Percentiles rank a stretch among this genome's conserved stretches.
phyloP scores from a whole-genome alignment of 2,329 filamentous ascomycete species.

The Fusarium kyushuense region DNA sequence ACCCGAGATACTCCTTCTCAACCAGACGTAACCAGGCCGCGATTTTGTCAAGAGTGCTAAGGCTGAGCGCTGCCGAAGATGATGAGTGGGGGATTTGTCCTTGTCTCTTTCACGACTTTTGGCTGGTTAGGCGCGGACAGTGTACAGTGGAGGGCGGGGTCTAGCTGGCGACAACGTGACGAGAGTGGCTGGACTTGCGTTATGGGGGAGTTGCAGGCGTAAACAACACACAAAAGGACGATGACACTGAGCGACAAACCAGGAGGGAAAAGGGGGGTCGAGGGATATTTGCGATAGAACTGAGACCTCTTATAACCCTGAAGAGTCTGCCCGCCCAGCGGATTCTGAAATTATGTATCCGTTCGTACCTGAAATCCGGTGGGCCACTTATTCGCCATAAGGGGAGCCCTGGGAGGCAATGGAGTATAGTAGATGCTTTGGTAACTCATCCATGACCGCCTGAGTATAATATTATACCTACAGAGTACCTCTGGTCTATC shows the following conservation, averaged over 20 bases:
- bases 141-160: slow-evolving; percentile 46
- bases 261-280: slow-evolving; percentile 23
- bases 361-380: slow-evolving; percentile 38
- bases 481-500: background rate
- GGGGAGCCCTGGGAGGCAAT: slow-evolving; percentile 12
- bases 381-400: slow-evolving; percentile 34
- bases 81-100: slow-evolving; percentile 27
- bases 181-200: slow-evolving; percentile 47
- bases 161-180: slow-evolving; percentile 47
- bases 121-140: slow-evolving; percentile 46
- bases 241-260: slow-evolving; percentile 32
- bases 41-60: slow-evolving; percentile 28
- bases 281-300: slow-evolving; percentile 12
- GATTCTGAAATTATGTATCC: slow-evolving; percentile 39
- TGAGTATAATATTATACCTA: slow-evolving; percentile 33
- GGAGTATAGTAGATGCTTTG: background rate
- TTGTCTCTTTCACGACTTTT: slow-evolving; percentile 42
- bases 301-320: slow-evolving; percentile 12
- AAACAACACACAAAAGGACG: slow-evolving; percentile 19
- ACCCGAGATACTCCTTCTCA: slow-evolving; percentile 5
- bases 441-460: slow-evolving; percentile 14
- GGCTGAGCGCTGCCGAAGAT: slow-evolving; percentile 38
- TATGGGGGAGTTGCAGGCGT: slow-evolving; percentile 33
- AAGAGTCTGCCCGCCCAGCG: slow-evolving; percentile 6
- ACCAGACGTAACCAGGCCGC: slow-evolving; percentile 16